These are phyloP conservation scores for Arabidopsis suecica DNA, from an alignment of 345 rosid species.

Conservation along the genomic window DNA sequence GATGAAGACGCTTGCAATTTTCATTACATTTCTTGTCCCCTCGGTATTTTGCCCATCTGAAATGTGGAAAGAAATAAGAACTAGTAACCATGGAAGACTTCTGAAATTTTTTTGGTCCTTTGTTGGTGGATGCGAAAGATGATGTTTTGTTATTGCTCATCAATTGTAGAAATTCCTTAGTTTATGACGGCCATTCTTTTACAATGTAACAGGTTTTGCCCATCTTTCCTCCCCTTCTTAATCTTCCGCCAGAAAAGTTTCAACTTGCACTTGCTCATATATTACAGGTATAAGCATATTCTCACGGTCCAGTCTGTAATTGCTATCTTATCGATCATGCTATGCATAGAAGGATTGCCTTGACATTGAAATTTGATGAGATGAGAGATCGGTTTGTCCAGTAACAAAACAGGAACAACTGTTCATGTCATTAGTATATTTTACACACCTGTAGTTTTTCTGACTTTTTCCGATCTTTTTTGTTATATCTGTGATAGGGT, in stretches of 20 bases:
- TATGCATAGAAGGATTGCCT: conserved; percentile 16
- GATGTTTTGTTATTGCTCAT: conserved; percentile 4
- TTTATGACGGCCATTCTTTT: conserved; percentile 19
- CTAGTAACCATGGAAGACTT: conserved; percentile 19
- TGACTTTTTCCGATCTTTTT: conserved; percentile 18
- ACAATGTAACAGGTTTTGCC: conserved; percentile 74
- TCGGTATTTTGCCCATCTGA: conserved; percentile 5
- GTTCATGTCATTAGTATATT: conserved; percentile 9
- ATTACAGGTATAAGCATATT: conserved; percentile 70
- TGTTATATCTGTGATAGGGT: conserved; percentile 66
- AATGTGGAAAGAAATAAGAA: conserved; percentile 21
- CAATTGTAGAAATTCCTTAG: conserved; percentile 17
- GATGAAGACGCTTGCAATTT: conserved; percentile 18
- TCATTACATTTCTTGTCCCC: background rate
- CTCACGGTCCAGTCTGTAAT: conserved; percentile 20
- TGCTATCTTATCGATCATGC: conserved; percentile 12
- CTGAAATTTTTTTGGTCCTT: conserved; percentile 12
- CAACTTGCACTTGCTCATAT: conserved; percentile 94
- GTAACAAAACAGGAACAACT: conserved; percentile 1
- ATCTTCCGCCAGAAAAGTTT: conserved; percentile 91
- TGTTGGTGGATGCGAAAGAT: conserved; percentile 23
- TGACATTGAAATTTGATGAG: background rate
- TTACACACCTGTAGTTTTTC: conserved; percentile 4
- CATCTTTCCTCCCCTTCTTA: conserved; percentile 86
- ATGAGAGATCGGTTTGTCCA: conserved; percentile 8